Evolutionary conservation across 768 basidiomycete genomes (phyloP), one percentile per base, ranked within the genome.

Genomic region (Tephrocybe rancida): DNA sequence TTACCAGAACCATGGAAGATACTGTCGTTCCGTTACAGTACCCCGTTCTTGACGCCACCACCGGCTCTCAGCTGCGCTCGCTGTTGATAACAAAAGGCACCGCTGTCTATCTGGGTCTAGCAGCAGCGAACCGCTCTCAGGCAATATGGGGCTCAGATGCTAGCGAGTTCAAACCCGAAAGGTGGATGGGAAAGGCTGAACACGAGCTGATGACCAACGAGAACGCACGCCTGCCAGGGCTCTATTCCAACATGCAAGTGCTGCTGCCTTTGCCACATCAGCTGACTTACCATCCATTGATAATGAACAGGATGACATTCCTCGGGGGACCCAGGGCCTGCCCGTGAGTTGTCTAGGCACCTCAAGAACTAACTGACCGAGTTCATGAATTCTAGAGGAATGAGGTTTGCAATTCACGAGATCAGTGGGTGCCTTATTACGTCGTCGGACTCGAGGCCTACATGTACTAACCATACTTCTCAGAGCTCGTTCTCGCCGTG

Each of bases 141-240:
- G 67, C 68, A 11, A 56, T 80, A 16, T 83, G 78, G 79, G 80
- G 80, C 9, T 67, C 71, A 2, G 79, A 82, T 54, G 74, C 75
- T 2, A 35, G 66, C 13, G 74, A 79, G 54, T 80, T 77, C 71
- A 80, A 76, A 44, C 80, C 79, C 0, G 78, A 80, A 53, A 62
- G 80, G 18, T 83, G 81, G 80, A 61, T 80, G 3, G 62, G 62
- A 1, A 52, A 61, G 27, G 63, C 54, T 32, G 55, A 66, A 19
- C 65, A 62, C 1, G 58, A 65, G 5, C 11, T 53, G 14, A 56
- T 27, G 26, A 38, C 60, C 21, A 61, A 75, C 10, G 54, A 54
- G 1, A 61, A 67, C n/a, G 73, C 72, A 2, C 70, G 67, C 10
- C 58, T 79, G 11, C 77, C 78, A 2, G 79, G 79, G 2, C 57